Evolutionary conservation across 1,284 basidiomycete genomes (phyloP).

Genomic region (Puccinia horiana): DNA sequence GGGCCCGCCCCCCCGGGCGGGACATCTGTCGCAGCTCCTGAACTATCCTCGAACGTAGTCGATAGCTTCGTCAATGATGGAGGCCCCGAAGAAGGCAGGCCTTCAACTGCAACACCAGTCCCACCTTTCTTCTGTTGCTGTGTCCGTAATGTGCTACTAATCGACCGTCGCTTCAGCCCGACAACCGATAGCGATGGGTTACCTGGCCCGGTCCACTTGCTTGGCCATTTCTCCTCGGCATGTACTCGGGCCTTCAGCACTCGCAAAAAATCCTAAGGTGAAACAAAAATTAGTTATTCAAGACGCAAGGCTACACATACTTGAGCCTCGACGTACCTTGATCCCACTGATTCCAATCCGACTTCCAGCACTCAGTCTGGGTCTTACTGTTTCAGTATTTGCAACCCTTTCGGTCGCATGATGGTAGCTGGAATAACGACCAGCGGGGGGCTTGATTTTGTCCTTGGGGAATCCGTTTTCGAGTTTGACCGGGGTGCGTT

Average conservation of each 20-base stretch:
- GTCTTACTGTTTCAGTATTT: not conserved
- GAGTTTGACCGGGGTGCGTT: not conserved
- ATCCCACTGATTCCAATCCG: conserved; percentile 41
- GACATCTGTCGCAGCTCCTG: not conserved
- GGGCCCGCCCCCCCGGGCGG: not conserved
- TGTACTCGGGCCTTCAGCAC: conserved; percentile 33
- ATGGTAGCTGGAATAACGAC: conserved; percentile 23
- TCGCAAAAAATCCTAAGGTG: conserved; percentile 40
- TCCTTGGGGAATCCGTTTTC: not conserved
- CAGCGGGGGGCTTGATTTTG: not conserved
- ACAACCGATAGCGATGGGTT: not conserved
- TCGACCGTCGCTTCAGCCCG: conserved; percentile 5
- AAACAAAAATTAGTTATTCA: not conserved
- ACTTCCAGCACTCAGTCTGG: conserved; percentile 4
- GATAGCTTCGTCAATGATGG: not conserved
- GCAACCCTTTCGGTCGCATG: not conserved
- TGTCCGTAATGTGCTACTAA: conserved; percentile 2
- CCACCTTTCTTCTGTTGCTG: not conserved
- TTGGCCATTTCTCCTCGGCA: conserved; percentile 33
- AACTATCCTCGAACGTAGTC: not conserved
- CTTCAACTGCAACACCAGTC: not conserved
- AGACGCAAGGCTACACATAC: no score
- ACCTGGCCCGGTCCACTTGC: not conserved
- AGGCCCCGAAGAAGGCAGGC: not conserved
- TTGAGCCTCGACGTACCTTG: not conserved